Evolutionary conservation across 371 early-diverging fungal species (phyloP), one percentile per base, ranked within the genome.

Genomic region (Batrachochytrium dendrobatidis): DNA sequence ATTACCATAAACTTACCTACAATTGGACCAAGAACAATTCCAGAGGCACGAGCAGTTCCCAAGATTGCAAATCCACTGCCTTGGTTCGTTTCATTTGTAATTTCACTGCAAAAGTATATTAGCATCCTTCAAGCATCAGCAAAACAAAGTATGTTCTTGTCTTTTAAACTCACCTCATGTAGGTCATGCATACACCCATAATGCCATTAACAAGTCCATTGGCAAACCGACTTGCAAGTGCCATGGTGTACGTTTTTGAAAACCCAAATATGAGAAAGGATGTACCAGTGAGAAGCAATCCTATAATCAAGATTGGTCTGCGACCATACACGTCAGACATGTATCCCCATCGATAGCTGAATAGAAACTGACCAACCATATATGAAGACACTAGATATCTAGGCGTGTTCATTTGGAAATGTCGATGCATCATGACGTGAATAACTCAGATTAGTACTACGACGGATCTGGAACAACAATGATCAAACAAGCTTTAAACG

Each of bases 341-440:
- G 22, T 39, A 20, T 10, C 69, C 69, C 64, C 65, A 61, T 6
- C 51, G 51, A 55, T 63, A 67, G 12, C 55, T 55, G 48, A 55
- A 63, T 26, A 67, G 20, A 46, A 63, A n/a, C 55, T 67, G 67
- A 0, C 67, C 67, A 29, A 59, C n/a, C 67, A 67, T 67, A 55
- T 54, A 67, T 22, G 63, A 63, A 25, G 56, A 50, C 33, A 67
- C 67, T 58, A 24, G 34, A 44, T 53, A 53, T 2, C 31, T 45
- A 26, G 7, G n/a, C n/a, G n/a, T 3, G 46, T 3, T 5, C 12
- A 5, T 20, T 12, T 26, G 26, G 46, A 7, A 5, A 45, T 39
- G 15, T 12, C 39, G 39, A n/a, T 39, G 15, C n/a, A n/a, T 15
- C n/a, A 12, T 39, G 15, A 15, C 39, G 39, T 12, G 39, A 49